Conservation (phyloP, 192 early-diverging fungal species). For the Irineochytrium annulatum region DNA sequence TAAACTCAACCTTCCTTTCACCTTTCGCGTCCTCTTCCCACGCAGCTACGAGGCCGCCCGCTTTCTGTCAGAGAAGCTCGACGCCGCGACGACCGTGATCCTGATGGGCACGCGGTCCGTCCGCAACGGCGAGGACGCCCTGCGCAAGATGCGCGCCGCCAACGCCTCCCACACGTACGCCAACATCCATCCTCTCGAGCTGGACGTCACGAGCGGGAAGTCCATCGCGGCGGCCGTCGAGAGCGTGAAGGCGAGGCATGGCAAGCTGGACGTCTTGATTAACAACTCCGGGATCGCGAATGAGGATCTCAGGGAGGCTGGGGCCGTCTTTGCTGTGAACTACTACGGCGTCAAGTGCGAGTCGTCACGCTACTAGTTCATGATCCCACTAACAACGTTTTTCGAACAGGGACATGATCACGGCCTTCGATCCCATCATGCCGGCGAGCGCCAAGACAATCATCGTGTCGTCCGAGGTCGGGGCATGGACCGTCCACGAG, state of each 20-base stretch:
- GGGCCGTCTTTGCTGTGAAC: conserved; percentile 10
- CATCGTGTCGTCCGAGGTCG: conserved; percentile 16
- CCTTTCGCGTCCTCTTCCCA: too few relatives aligned
- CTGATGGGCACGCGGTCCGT: conserved; percentile 4
- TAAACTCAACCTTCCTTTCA: too few relatives aligned
- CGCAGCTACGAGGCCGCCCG: conserved; percentile 8
- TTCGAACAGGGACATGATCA: too few relatives aligned
- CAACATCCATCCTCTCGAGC: conserved; percentile 4
- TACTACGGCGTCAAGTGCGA: conserved; percentile 3
- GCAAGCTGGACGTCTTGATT: conserved; percentile 13
- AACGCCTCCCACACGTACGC: too few relatives aligned
- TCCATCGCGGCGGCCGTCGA: background rate
- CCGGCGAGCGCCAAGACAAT: conserved; percentile 1
- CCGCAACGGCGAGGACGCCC: conserved; percentile 2
- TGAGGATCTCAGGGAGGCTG: background rate
- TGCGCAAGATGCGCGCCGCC: background rate
- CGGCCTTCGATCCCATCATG: conserved; percentile 4
- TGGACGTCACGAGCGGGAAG: conserved; percentile 4
- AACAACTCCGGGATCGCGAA: conserved; percentile 17
- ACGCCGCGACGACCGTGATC: background rate
- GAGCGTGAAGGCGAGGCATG: background rate
- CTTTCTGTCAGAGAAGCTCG: conserved; percentile 9
- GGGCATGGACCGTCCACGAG: background rate
- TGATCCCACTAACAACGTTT: too few relatives aligned
- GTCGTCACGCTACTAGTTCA: too few relatives aligned